These are phyloP conservation scores for Alternaria tenuissima DNA, from an alignment of 2,329 filamentous ascomycete species.

Conservation along the genomic window DNA sequence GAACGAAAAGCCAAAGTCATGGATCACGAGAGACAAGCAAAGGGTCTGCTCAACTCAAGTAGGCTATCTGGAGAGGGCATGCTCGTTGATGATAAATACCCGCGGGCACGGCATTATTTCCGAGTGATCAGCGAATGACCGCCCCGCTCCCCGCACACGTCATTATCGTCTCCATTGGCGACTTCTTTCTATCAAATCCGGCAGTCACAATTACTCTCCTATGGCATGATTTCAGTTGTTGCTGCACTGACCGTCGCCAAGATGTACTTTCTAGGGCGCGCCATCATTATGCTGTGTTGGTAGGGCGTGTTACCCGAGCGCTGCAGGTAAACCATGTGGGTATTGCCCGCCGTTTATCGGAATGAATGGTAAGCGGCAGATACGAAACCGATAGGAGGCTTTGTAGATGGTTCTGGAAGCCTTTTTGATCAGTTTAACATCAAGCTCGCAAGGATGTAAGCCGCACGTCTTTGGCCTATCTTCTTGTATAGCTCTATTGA, in stretches of 20 bases:
- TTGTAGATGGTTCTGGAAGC: neutral
- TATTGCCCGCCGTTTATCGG: neutral
- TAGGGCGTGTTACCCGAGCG: neutral
- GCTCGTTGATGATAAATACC: conserved; percentile 17
- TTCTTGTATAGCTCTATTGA: neutral
- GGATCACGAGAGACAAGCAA: neutral
- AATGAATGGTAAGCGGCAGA: neutral
- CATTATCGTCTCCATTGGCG: conserved; percentile 6
- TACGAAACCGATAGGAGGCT: neutral
- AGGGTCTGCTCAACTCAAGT: neutral
- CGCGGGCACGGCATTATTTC: conserved; percentile 3
- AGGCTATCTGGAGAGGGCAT: neutral
- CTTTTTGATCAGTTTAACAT: neutral
- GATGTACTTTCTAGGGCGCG: neutral
- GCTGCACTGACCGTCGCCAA: neutral
- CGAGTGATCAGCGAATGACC: neutral
- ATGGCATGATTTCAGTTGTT: neutral
- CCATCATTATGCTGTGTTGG: neutral
- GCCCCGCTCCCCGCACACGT: conserved; percentile 19
- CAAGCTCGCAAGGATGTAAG: neutral
- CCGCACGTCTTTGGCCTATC: neutral
- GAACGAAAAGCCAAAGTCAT: conserved; percentile 30
- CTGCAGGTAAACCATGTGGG: neutral
- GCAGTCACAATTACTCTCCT: neutral
- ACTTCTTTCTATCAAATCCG: neutral